Evolutionary conservation across 257 asterid species (phyloP).

Genomic region (Dorcoceras hygrometricum): DNA sequence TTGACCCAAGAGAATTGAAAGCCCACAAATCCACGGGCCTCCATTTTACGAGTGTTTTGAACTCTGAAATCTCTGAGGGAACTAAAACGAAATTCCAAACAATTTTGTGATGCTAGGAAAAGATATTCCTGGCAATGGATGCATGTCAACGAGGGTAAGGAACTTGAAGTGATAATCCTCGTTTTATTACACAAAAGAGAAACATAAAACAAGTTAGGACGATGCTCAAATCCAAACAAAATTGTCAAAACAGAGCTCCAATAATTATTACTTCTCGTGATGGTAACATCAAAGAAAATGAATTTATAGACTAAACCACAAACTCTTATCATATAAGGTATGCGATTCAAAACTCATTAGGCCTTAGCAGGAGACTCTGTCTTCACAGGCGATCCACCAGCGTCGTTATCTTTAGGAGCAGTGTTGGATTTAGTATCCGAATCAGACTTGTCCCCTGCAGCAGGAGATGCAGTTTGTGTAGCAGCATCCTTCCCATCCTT

Average conservation of each 20-base stretch:
- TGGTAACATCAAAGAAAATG: slow-evolving; percentile 10
- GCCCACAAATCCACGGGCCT: no score
- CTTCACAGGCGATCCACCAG: slow-evolving; percentile 33
- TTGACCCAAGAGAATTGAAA: no score
- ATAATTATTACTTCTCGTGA: slow-evolving; percentile 32
- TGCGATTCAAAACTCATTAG: slow-evolving; percentile 21
- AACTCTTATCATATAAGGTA: neutral
- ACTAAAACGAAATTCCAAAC: no score
- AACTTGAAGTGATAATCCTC: no score
- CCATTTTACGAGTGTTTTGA: no score
- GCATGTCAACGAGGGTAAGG: no score
- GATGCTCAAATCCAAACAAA: slow-evolving; percentile 5
- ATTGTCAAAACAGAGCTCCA: slow-evolving; percentile 20
- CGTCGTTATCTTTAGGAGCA: slow-evolving; percentile 32
- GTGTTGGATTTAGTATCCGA: slow-evolving; percentile 25
- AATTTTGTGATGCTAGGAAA: no score
- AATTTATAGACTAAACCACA: slow-evolving; percentile 10
- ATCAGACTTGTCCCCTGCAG: slow-evolving; percentile 28
- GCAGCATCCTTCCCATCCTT: slow-evolving; percentile 35
- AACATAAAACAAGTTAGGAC: no score
- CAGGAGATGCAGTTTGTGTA: slow-evolving; percentile 21
- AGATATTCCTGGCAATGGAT: no score
- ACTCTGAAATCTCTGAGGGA: no score
- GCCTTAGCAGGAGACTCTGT: slow-evolving; percentile 27
- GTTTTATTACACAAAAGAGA: no score